Evolutionary conservation across 2,329 filamentous ascomycete genomes (phyloP).

Genomic region (Nemania sp.): DNA sequence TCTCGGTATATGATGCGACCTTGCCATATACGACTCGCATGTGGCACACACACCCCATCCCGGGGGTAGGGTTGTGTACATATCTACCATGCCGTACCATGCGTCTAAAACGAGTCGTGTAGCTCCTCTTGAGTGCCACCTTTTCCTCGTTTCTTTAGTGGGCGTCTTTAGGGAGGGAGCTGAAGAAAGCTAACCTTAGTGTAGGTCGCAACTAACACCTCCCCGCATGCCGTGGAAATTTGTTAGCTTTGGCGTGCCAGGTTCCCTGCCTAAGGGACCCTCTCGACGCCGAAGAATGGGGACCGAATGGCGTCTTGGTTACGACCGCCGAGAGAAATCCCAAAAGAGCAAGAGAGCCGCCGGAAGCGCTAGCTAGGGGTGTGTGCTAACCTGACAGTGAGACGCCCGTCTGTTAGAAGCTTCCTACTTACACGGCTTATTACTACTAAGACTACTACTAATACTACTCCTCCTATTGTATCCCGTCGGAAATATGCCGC

Average conservation of each 20-base stretch:
- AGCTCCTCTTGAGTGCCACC: not conserved
- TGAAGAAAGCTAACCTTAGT: not conserved
- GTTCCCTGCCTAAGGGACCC: slow-evolving; percentile 3
- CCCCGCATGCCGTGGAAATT: slow-evolving; percentile 5
- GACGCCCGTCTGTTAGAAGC: slow-evolving; percentile 23
- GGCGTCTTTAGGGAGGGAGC: not conserved
- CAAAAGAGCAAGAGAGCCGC: not conserved
- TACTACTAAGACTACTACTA: no score
- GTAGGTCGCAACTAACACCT: not conserved
- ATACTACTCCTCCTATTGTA: not conserved
- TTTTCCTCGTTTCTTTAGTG: not conserved
- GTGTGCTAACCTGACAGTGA: slow-evolving; percentile 10
- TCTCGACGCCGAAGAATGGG: slow-evolving; percentile 3
- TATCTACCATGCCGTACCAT: not conserved
- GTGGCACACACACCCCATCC: slow-evolving; percentile 8
- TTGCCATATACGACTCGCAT: slow-evolving; percentile 4
- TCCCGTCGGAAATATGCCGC: slow-evolving; percentile 26
- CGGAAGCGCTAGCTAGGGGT: slow-evolving; percentile 13
- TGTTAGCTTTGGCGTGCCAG: slow-evolving; percentile 9
- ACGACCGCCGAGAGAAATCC: not conserved
- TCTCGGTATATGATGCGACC: slow-evolving; percentile 20
- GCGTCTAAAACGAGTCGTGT: not conserved
- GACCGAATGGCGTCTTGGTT: slow-evolving; percentile 11
- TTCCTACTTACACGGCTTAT: slow-evolving; percentile 9
- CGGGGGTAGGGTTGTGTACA: slow-evolving; percentile 3